These are phyloP conservation scores for Pisolithus microcarpus DNA, from an alignment of 768 basidiomycete genomes.

Conservation along the genomic window DNA sequence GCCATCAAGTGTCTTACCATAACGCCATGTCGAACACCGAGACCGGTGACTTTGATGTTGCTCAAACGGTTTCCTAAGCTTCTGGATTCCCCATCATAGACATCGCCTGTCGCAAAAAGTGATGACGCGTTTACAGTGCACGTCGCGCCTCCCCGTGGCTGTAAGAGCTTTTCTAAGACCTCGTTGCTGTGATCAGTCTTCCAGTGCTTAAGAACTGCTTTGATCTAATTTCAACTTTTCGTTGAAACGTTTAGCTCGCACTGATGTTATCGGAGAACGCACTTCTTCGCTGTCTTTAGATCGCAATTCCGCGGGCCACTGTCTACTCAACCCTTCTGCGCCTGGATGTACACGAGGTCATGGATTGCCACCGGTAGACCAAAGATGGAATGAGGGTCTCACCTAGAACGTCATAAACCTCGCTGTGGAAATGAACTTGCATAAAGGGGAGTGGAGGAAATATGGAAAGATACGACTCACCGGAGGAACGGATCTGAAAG, in stretches of 20 bases:
- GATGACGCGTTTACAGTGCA: conserved; percentile 45
- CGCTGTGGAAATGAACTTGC: conserved; percentile 32
- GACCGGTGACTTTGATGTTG: conserved; percentile 29
- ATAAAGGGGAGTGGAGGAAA: conserved; percentile 4
- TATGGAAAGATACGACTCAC: conserved; percentile 29
- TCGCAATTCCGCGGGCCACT: conserved; percentile 41
- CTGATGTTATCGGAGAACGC: conserved; percentile 14
- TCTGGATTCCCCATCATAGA: conserved; percentile 20
- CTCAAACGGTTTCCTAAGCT: conserved; percentile 28
- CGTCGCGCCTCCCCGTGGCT: conserved; percentile 38
- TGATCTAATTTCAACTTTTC: conserved; percentile 36
- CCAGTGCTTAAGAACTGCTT: conserved; percentile 34
- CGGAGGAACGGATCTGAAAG: conserved; percentile 66
- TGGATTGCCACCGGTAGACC: conserved; percentile 8
- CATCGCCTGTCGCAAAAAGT: conserved; percentile 34
- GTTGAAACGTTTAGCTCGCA: conserved; percentile 15
- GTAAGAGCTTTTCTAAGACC: conserved; percentile 33
- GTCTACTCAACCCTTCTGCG: conserved; percentile 32
- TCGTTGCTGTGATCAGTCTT: conserved; percentile 32
- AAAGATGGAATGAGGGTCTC: conserved; percentile 12
- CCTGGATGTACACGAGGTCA: conserved; percentile 19
- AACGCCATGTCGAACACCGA: conserved; percentile 37
- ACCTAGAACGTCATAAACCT: conserved; percentile 73
- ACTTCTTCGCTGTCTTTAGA: conserved; percentile 45
- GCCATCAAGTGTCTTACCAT: conserved; percentile 30